A percentile compares a stretch with the other conserved stretches of the same genome.
Conservation (phyloP, 192 early-diverging fungal genomes). For the Spinellus fusiger region DNA sequence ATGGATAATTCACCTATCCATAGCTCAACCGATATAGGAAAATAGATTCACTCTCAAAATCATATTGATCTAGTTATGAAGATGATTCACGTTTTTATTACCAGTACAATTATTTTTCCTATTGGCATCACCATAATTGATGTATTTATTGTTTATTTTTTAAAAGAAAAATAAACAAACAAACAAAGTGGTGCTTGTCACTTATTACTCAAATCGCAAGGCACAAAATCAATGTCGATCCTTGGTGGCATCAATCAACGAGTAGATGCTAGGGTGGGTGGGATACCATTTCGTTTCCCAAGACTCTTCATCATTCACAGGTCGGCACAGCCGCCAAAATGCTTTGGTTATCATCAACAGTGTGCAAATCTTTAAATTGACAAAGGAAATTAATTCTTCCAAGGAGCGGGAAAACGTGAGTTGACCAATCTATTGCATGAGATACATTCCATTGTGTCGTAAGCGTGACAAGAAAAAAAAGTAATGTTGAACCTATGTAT, state of each 20-base stretch:
- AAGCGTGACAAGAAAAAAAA: conserved; percentile 7
- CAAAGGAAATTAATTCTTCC: conserved; percentile 3
- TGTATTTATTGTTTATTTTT: too few relatives aligned
- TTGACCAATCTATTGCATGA: conserved; percentile 15
- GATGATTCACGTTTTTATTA: neutral
- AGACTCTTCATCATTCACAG: conserved; percentile 5
- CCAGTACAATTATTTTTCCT: neutral
- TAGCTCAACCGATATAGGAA: conserved; percentile 17
- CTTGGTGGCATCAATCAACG: conserved; percentile 8
- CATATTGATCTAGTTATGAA: neutral
- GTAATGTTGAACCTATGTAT: conserved; percentile 8
- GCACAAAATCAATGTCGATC: neutral
- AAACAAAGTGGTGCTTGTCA: neutral
- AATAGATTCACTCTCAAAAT: conserved; percentile 12
- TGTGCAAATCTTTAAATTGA: conserved; percentile 18
- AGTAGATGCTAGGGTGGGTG: conserved; percentile 3
- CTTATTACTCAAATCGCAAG: neutral
- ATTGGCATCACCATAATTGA: too few relatives aligned
- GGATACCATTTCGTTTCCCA: neutral
- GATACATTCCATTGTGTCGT: conserved; percentile 10
- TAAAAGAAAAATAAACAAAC: too few relatives aligned
- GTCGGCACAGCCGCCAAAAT: conserved; percentile 8
- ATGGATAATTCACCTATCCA: conserved; percentile 26
- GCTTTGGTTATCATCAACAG: conserved; percentile 4
- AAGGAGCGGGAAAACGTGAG: conserved; percentile 6